Base-by-base conservation (phyloP, 805 yeast species). In the Kazachstania taianensis region DNA sequence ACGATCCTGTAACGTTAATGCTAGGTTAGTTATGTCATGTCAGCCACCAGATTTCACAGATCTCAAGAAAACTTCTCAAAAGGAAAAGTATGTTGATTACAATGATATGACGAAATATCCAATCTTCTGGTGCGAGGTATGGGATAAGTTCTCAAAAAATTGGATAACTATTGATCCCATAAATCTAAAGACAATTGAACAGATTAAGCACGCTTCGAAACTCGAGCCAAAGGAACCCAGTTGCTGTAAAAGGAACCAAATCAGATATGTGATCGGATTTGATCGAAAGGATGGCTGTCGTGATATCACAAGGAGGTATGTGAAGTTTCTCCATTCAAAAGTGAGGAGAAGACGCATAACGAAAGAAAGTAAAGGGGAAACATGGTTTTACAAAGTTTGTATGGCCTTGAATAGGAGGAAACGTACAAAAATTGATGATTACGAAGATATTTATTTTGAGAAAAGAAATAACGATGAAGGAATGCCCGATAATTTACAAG, bases 131-230 rank as follows among this genome's bases (percentile, higher is more conserved):
- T 77, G 77, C 16, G 98, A 92, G 54, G 95, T 82, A 0, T 89
- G 94, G 94, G 87, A 89, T 53, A 70, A 70, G 34, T 73, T 69
- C 39, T 60, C 74, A 5, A 69, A 75, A 40, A 72, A 67, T 33
- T 89, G 96, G 94, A 69, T 86, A n/a, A 73, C 94, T 2, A 67
- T 86, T 2, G 98, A 92, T 49, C 92, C 96, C 0, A 62, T 78
- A 0, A 77, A 78, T 20, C 69, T 78, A 38, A 58, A 72, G 38
- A 57, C 69, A 7, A 72, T 84, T 27, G 94, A 84, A 55, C 64
- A 72, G 23, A 70, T 79, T 6, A 71, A 73, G 6, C 61, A 72
- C 9, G 69, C 65, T 40, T 67, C 77, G 24, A 67, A 67, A 34
- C 64, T 83, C 14, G 94, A 87, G 48, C 96, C 97, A 0, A 60